A percentile compares a stretch with the other conserved stretches of the same genome.
phyloP scores from a whole-genome alignment of 371 early-diverging fungal genomes.

The Lichtheimia corymbifera region DNA sequence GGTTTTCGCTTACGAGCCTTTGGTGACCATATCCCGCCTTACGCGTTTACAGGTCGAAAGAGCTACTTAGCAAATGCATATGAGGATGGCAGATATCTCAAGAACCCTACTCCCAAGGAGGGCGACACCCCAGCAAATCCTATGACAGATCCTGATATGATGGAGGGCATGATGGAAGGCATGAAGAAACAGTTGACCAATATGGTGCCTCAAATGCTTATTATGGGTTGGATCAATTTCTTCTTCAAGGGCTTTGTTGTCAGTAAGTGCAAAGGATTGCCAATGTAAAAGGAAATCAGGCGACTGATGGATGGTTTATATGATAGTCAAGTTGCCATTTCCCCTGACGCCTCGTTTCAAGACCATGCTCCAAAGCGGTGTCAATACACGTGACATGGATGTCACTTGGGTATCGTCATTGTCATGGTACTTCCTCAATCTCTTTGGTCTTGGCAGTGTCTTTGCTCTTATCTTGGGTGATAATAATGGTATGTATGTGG shows the following conservation, averaged over 20 bases:
- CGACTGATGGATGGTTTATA: neutral
- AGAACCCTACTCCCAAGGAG: slow-evolving; percentile 70
- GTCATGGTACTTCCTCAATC: slow-evolving; percentile 97
- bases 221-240: slow-evolving; percentile 98
- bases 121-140: slow-evolving; percentile 64
- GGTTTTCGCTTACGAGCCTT: slow-evolving; percentile 69
- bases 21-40: slow-evolving; percentile 68
- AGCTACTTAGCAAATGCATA: slow-evolving; percentile 73
- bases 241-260: slow-evolving; percentile 97
- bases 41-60: slow-evolving; percentile 75
- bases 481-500: slow-evolving; percentile 69
- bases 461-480: slow-evolving; percentile 91
- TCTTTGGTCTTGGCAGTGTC: slow-evolving; percentile 93
- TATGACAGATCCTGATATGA: slow-evolving; percentile 89
- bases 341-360: slow-evolving; percentile 96
- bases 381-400: slow-evolving; percentile 96
- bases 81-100: slow-evolving; percentile 81
- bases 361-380: slow-evolving; percentile 94
- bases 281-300: neutral
- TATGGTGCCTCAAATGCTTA: slow-evolving; percentile 95
- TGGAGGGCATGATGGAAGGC: slow-evolving; percentile 96
- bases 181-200: slow-evolving; percentile 96
- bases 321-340: slow-evolving; percentile 89
- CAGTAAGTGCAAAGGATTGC: slow-evolving; percentile 56
- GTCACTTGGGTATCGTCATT: slow-evolving; percentile 96